Percentiles rank a stretch among this genome's conserved stretches.
Evolutionary conservation across 2,329 filamentous ascomycete genomes (phyloP).

Genomic region (Aspergillus melleus): DNA sequence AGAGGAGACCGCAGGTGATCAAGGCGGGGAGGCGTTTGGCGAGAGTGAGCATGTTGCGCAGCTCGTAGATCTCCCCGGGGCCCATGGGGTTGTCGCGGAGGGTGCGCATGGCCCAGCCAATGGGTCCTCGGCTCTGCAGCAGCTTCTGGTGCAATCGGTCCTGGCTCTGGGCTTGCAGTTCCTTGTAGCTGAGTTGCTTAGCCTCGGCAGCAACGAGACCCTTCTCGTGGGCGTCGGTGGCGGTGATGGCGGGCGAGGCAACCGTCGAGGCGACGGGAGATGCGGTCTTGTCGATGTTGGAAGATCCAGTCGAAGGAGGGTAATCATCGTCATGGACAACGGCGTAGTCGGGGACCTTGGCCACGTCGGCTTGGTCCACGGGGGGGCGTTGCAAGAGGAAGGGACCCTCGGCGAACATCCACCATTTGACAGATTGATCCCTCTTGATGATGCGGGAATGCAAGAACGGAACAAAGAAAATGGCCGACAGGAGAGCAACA

Average conservation of each 20-base stretch:
- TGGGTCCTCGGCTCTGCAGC: slow-evolving; percentile 60
- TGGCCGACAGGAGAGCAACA: slow-evolving; percentile 57
- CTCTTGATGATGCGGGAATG: slow-evolving; percentile 68
- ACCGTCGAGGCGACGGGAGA: not conserved
- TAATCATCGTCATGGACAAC: slow-evolving; percentile 66
- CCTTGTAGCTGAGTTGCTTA: slow-evolving; percentile 59
- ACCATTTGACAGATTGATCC: slow-evolving; percentile 66
- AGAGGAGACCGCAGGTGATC: slow-evolving; percentile 63
- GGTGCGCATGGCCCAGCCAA: slow-evolving; percentile 81
- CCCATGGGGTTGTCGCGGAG: slow-evolving; percentile 74
- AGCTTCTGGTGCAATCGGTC: slow-evolving; percentile 64
- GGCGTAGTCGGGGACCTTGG: slow-evolving; percentile 71
- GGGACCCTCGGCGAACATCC: slow-evolving; percentile 62
- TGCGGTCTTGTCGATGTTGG: not conserved
- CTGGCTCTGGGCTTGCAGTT: slow-evolving; percentile 59
- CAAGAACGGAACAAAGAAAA: slow-evolving; percentile 75
- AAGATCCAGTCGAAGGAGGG: not conserved
- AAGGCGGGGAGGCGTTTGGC: slow-evolving; percentile 68
- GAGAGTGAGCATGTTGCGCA: slow-evolving; percentile 65
- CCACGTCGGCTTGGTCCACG: slow-evolving; percentile 53
- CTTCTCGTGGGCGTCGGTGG: slow-evolving; percentile 35
- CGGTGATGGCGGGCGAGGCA: not conserved
- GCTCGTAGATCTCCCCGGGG: slow-evolving; percentile 71
- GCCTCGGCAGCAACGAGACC: slow-evolving; percentile 49
- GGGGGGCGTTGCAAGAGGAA: slow-evolving; percentile 62